Percentiles rank a stretch among this genome's conserved stretches.
Conservation (phyloP, 1,284 basidiomycete genomes). For the Pseudozyma thailandica region DNA sequence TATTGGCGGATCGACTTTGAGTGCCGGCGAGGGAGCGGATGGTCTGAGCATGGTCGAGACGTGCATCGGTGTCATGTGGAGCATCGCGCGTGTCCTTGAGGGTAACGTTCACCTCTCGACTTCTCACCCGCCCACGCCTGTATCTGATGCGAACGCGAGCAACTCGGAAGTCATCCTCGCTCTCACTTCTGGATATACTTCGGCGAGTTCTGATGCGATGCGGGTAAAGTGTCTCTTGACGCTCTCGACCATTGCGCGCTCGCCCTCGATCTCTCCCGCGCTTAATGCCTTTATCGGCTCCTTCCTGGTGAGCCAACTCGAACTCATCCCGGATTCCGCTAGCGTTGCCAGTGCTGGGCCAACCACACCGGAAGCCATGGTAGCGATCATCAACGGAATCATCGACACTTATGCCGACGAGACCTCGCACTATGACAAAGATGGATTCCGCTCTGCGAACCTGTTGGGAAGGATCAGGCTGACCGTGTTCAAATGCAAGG, state of each 20-base stretch:
- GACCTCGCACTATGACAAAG: constrained; percentile 77
- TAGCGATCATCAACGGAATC: constrained; percentile 84
- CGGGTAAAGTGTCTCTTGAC: constrained; percentile 55
- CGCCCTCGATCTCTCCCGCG: constrained; percentile 1
- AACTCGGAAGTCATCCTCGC: constrained; percentile 40
- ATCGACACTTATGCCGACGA: constrained; percentile 98
- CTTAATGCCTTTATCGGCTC: constrained; percentile 35
- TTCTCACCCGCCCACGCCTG: not conserved
- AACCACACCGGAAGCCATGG: constrained; percentile 76
- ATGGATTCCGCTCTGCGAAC: constrained; percentile 76
- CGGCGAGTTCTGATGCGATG: constrained; percentile 47
- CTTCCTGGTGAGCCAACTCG: constrained; percentile 45
- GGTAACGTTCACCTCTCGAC: constrained; percentile 38
- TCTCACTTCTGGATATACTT: constrained; percentile 41
- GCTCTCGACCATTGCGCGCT: constrained; percentile 50
- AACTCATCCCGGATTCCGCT: constrained; percentile 28
- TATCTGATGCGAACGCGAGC: constrained; percentile 6
- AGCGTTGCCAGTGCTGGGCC: not conserved
- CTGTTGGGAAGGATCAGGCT: constrained; percentile 60
- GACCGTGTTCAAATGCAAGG: constrained; percentile 32
- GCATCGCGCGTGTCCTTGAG: constrained; percentile 49
- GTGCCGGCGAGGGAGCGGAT: constrained; percentile 29
- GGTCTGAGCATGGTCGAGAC: constrained; percentile 57
- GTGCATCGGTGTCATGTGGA: constrained; percentile 59
- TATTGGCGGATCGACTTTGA: not conserved